Evolutionary conservation across 306 rosid genomes (phyloP).

Genomic region (Vigna mungo): DNA sequence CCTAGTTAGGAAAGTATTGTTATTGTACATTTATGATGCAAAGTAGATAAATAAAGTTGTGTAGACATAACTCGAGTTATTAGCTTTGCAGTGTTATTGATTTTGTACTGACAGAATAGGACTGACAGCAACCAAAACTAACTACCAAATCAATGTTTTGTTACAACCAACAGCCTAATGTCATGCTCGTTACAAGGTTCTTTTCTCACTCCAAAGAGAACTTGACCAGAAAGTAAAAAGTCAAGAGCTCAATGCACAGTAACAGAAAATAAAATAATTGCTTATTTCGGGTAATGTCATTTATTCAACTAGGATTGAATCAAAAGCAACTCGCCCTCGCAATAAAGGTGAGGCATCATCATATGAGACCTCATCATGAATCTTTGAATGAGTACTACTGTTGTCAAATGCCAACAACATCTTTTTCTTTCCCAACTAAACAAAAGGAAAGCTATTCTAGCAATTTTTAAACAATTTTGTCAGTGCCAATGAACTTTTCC

Average conservation of each 20-base stretch:
- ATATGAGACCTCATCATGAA: conserved; percentile 49
- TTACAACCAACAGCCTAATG: conserved; percentile 31
- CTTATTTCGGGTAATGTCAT: conserved; percentile 24
- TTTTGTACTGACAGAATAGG: conserved; percentile 9
- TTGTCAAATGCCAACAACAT: conserved; percentile 46
- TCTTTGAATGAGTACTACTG: conserved; percentile 40
- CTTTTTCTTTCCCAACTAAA: conserved; percentile 45
- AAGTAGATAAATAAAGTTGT: neutral
- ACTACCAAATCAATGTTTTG: neutral
- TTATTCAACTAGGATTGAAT: conserved; percentile 42
- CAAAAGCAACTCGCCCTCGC: conserved; percentile 37
- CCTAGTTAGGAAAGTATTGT: neutral
- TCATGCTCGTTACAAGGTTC: conserved; percentile 25
- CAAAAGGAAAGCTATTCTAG: conserved; percentile 39
- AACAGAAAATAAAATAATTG: conserved; percentile 31
- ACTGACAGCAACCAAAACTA: conserved; percentile 36
- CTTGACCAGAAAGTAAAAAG: conserved; percentile 15
- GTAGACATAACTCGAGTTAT: neutral
- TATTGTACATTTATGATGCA: neutral
- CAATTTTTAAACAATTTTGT: conserved; percentile 6
- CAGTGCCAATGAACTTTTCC: conserved; percentile 33
- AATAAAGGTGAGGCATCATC: conserved; percentile 51
- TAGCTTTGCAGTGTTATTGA: neutral
- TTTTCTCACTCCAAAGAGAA: conserved; percentile 13
- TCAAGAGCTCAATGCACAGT: conserved; percentile 27